Evolutionary conservation across 768 basidiomycete genomes (phyloP).

Genomic region (Boletus huronensis): DNA sequence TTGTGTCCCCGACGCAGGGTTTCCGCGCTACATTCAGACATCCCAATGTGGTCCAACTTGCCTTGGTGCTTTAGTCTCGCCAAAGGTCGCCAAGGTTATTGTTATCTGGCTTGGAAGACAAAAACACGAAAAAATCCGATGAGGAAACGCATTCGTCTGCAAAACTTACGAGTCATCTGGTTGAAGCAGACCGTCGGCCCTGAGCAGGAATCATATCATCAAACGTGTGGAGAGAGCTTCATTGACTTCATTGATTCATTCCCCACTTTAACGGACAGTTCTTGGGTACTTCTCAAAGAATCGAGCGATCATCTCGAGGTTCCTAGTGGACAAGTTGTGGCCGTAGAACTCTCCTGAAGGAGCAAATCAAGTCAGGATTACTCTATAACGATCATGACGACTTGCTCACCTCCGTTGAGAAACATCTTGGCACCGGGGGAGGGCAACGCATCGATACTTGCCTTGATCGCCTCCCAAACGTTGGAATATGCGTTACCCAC

Average conservation of each 20-base stretch:
- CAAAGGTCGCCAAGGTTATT: too few species aligned
- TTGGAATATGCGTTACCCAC: too few species aligned
- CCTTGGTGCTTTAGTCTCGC: too few species aligned
- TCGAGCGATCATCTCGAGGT: conserved; percentile 46
- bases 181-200: background rate
- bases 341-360: conserved; percentile 58
- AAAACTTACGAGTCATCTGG: conserved; percentile 29
- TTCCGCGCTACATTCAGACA: conserved; percentile 50
- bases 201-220: background rate
- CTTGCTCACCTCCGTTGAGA: conserved; percentile 44
- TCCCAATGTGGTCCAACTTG: conserved; percentile 55
- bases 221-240: background rate
- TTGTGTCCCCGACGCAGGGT: conserved; percentile 42
- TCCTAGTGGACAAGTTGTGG: conserved; percentile 36
- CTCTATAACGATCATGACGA: background rate
- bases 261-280: conserved; percentile 35
- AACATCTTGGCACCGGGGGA: conserved; percentile 45
- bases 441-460: conserved; percentile 40
- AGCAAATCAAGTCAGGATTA: background rate
- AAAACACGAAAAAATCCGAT: background rate
- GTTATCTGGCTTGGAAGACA: conserved; percentile 26
- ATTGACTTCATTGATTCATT: background rate
- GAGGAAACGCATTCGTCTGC: background rate
- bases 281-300: conserved; percentile 48
- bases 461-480: too few species aligned